Base-by-base conservation (phyloP, 1,284 basidiomycete species). In the Erythrobasidium hasegawianum region DNA sequence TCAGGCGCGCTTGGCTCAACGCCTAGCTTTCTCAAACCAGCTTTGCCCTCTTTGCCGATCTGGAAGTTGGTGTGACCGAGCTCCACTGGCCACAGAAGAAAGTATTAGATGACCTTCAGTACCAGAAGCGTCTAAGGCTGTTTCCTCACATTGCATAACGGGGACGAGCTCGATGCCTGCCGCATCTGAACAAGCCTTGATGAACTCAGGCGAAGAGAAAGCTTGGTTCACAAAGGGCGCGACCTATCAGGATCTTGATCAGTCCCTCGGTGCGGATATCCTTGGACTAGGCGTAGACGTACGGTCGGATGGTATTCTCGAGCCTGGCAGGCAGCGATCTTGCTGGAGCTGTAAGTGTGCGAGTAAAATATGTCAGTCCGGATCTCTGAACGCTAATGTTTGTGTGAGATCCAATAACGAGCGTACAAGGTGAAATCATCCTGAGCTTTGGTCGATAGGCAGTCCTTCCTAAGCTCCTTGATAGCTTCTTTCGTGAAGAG, bases 131-230 rank as follows among this genome's bases (percentile, higher is more conserved):
- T 40, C 24, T 41, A 10, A 41, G 3, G 18, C 39, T 20, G 9
- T 11, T 10, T 39, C 8, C 57, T 43, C 27, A 59, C 57, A 24
- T 8, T 39, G 57, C 57, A 59, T 59, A 18, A 59, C 27, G 13
- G 72, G 69, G 3, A 74, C 69, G 1, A 75, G 67, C 2, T 75
- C 74, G 22, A 73, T 69, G 8, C 73, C 72, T 2, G 74, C 73
- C 1, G 74, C 74, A 18, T 75, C 68, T 49, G 68, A 68, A 38
- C 72, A 68, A 0, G 70, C 69, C 2, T 41, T 47, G 4, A 75
- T 55, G 20, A 71, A 69, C 24, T 72, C 71, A 2, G 73, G 73
- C 10, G 70, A 67, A 3, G 59, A 69, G 71, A 74, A 75, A 2
- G 66, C 60, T 1, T 66, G 66, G 20, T 64, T 57, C 4, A 64